Evolutionary conservation across 2,329 filamentous ascomycete species (phyloP).

Genomic region (Aspergillus luchuensis): DNA sequence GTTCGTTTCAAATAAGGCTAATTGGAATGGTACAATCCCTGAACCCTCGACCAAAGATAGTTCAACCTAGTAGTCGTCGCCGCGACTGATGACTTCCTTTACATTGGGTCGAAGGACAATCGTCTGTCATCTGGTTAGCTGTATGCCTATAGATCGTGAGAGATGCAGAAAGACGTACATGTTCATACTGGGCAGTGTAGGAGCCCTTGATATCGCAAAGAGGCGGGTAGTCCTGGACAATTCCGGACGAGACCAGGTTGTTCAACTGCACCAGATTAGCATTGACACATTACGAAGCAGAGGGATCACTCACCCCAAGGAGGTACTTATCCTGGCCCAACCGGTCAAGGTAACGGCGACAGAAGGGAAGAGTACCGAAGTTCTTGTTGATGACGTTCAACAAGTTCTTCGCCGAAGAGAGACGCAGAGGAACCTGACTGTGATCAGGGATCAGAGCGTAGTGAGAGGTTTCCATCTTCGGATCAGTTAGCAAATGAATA

Average conservation of each 20-base stretch:
- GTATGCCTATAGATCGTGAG: neutral
- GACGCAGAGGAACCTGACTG: conserved; percentile 71
- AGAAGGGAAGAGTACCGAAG: conserved; percentile 90
- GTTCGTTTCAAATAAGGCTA: conserved; percentile 3
- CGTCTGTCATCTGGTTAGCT: conserved; percentile 54
- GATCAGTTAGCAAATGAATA: conserved; percentile 10
- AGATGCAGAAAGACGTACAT: conserved; percentile 62
- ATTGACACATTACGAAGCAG: neutral
- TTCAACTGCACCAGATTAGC: conserved; percentile 63
- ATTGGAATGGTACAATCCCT: conserved; percentile 6
- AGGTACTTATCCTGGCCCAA: conserved; percentile 95
- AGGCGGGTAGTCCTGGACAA: conserved; percentile 89
- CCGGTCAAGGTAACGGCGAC: conserved; percentile 84
- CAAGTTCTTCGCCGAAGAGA: conserved; percentile 81
- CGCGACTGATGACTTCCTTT: conserved; percentile 84
- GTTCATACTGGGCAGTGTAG: conserved; percentile 92
- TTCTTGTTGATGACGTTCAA: conserved; percentile 93
- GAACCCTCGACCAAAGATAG: neutral
- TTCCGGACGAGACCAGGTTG: conserved; percentile 76
- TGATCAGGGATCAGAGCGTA: conserved; percentile 77
- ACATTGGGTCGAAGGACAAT: conserved; percentile 76
- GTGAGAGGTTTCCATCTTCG: conserved; percentile 76
- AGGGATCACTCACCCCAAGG: conserved; percentile 65
- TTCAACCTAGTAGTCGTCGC: conserved; percentile 70
- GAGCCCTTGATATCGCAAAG: conserved; percentile 90